phyloP scores from a whole-genome alignment of 2,329 filamentous ascomycete species.

The Fusarium euwallaceae region DNA sequence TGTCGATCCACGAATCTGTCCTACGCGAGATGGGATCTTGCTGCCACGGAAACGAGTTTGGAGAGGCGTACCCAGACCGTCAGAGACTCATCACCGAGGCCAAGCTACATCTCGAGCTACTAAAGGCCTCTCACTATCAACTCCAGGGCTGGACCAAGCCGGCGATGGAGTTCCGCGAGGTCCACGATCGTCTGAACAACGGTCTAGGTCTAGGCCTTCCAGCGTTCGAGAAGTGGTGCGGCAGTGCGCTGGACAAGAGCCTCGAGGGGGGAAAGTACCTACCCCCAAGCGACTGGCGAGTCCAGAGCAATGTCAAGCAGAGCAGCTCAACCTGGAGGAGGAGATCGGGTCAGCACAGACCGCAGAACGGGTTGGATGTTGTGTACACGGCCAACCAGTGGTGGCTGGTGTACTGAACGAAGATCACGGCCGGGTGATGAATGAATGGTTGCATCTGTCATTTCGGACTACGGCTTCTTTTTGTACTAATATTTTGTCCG shows the following conservation, averaged over 20 bases:
- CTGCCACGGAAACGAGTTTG: conserved; percentile 17
- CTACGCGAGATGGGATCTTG: conserved; percentile 41
- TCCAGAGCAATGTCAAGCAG: conserved; percentile 29
- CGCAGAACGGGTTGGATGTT: conserved; percentile 25
- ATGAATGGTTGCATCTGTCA: neutral
- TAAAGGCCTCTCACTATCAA: conserved; percentile 35
- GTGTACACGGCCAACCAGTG: conserved; percentile 31
- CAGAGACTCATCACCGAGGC: conserved; percentile 30
- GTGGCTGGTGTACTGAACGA: conserved; percentile 33
- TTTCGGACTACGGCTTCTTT: neutral
- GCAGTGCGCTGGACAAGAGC: conserved; percentile 26
- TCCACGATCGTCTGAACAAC: conserved; percentile 34
- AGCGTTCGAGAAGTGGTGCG: conserved; percentile 40
- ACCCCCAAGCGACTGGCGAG: conserved; percentile 31
- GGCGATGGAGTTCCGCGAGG: conserved; percentile 30
- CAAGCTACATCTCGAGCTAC: conserved; percentile 36
- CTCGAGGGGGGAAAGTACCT: conserved; percentile 38
- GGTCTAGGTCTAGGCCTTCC: conserved; percentile 32
- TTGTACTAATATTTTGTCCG: neutral
- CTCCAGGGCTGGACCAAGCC: conserved; percentile 39
- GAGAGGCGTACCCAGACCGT: conserved; percentile 22
- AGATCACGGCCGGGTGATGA: neutral
- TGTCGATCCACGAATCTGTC: conserved; percentile 39
- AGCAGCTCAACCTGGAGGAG: conserved; percentile 23
- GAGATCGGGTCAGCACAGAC: conserved; percentile 10